Conservation (phyloP, 805 yeast genomes). For the Saccharomycopsis fodiens region DNA sequence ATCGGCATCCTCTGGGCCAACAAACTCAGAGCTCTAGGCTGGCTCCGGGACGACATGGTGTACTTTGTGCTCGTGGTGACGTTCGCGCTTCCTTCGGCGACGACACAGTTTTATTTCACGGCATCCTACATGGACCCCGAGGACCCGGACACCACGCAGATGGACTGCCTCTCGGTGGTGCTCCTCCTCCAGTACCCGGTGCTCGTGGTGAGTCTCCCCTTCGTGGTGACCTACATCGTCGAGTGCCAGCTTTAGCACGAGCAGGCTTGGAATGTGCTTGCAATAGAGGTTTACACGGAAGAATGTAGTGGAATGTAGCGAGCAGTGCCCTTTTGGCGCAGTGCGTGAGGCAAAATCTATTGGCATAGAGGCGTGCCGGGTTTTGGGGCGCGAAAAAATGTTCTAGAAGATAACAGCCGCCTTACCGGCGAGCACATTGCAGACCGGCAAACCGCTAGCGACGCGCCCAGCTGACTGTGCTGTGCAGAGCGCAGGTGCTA, state of each 20-base stretch:
- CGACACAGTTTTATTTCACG: constrained; percentile 80
- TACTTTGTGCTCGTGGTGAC: constrained; percentile 68
- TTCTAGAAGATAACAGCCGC: too few species aligned
- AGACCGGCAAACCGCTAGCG: too few species aligned
- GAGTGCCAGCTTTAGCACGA: constrained; percentile 26
- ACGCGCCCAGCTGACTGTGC: too few species aligned
- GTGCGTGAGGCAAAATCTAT: too few species aligned
- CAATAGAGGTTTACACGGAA: too few species aligned
- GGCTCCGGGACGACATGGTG: constrained; percentile 54
- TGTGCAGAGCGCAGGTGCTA: too few species aligned
- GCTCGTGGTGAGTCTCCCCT: constrained; percentile 60
- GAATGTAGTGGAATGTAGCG: too few species aligned
- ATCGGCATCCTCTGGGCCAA: constrained; percentile 65
- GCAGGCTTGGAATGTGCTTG: neutral
- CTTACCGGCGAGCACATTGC: too few species aligned
- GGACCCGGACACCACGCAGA: constrained; percentile 45
- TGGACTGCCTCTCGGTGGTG: constrained; percentile 73
- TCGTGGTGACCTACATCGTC: constrained; percentile 61
- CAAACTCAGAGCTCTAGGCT: constrained; percentile 51
- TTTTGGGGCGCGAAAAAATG: too few species aligned
- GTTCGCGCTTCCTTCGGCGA: constrained; percentile 81
- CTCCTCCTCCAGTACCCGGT: constrained; percentile 60
- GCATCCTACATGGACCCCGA: constrained; percentile 69
- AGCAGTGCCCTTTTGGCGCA: too few species aligned
- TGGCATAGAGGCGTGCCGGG: too few species aligned